Base-by-base conservation (phyloP, 2,329 filamentous ascomycete genomes). In the Didymella keratinophila region DNA sequence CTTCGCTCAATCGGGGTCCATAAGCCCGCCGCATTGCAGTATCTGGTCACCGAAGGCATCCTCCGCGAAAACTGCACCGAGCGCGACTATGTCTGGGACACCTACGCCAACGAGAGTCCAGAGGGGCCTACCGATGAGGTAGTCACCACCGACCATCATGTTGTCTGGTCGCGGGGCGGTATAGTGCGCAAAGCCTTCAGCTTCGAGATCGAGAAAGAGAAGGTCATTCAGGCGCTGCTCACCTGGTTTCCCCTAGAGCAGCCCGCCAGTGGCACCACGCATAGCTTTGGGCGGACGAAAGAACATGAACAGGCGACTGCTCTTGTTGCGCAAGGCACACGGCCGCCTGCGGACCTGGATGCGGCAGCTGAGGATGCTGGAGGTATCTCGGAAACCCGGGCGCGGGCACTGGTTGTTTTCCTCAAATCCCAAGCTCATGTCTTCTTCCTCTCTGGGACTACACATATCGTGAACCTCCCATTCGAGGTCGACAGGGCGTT, bases 371-470 rank as follows among this genome's bases (percentile, higher is more conserved):
- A 67, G 18, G 62, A 63, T 27, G 44, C 63, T 20, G 60, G 66
- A n/a, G 61, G 56, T 41, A 61, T 64, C 7, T 39, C 65, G 7
- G 69, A 76, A 56, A 62, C 65, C 20, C 70, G 60, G 39, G 76
- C 64, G 73, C 80, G 69, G 73, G 93, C 94, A 4, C 80, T 99
- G 61, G 92, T 98, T 8, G 90, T 99, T 48, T 90, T 98, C 66
- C 86, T 99, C 65, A 93, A 91, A 78, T 93, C 92, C 0, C 94
- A 98, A 73, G 93, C 92, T 21, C 94, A 98, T 73, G 87, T 99
- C 64, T 96, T 93, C 81, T 97, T 96, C 74, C 84, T 98, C 36
- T 87, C 90, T 2, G 94, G 94, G 20, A 89, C 92, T 32, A 95
- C 87, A 72, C 91, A 99, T 83, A 87, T 97, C 58, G 84, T 98